Base-by-base conservation (phyloP, 345 rosid genomes). In the Brassica nigra region DNA sequence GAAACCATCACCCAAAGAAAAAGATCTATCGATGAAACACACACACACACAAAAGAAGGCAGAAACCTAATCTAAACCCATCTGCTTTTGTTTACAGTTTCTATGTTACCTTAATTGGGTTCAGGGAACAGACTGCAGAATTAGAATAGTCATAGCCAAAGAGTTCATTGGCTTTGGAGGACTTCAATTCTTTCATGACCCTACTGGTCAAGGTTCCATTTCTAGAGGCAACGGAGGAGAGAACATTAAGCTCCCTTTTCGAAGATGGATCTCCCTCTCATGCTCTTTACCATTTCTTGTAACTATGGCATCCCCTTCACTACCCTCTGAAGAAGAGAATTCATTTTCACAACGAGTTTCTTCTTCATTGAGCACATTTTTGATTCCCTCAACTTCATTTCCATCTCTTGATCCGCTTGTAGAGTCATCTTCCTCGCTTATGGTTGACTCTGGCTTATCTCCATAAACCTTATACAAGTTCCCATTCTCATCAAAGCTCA, bases 171-270 rank as follows among this genome's bases (percentile, higher is more conserved):
- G 23, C 23, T 20, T 20, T 20, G 23, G 23, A 20, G 23, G 23
- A 20, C 23, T 20, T 20, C 1, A 1, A 20, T 20, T 20, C 23
- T 20, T 20, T 20, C 23, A 20, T 20, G 23, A 20, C 23, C 23
- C 23, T 20, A 20, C 23, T 20, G 85, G 82, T 23, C 27, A 23
- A 5, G 85, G 66, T 75, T 90, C 92, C 91, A 89, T 91, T 86
- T 90, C 87, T 73, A 84, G 85, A 4, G 94, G 91, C 70, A 83
- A 15, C 4, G 94, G 94, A 59, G 97, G 88, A 75, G 92, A 85
- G 70, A 84, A 85, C 78, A 80, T 76, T 31, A 80, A 81, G 30
- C 59, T 78, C 31, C 82, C 84, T 58, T 78, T 81, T 77, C 71
- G 76, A 84, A 57, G 78, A 18, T 66, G 76, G 31, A 61, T 58